phyloP scores from a whole-genome alignment of 2,329 filamentous ascomycete genomes.

The Cryphonectria nitschkei region DNA sequence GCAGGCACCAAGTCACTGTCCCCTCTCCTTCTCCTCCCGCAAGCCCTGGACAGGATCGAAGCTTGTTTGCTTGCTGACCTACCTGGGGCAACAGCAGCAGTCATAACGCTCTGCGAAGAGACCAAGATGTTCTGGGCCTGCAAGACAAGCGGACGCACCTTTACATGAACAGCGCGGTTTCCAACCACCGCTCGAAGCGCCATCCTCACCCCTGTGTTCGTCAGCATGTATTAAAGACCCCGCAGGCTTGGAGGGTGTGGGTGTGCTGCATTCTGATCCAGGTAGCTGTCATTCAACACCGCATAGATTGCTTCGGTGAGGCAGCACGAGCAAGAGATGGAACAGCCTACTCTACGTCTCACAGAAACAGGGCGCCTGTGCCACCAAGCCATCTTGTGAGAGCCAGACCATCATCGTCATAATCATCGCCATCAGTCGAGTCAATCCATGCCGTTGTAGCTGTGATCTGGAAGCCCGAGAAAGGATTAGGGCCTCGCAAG shows the following conservation, averaged over 20 bases:
- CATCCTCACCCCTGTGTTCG: constrained; percentile 14
- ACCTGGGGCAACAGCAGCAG: not conserved
- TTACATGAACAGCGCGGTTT: constrained; percentile 4
- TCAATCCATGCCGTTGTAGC: not conserved
- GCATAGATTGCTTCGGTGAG: constrained; percentile 19
- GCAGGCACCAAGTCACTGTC: not conserved
- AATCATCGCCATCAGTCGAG: not conserved
- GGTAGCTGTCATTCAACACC: constrained; percentile 18
- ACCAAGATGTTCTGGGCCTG: constrained; percentile 9
- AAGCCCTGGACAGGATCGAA: not conserved
- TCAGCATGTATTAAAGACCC: constrained; percentile 24
- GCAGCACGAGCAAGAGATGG: constrained; percentile 20
- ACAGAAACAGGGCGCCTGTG: constrained; percentile 17
- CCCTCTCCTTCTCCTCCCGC: not conserved
- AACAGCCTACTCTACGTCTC: constrained; percentile 20
- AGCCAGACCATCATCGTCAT: not conserved
- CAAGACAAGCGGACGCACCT: not conserved
- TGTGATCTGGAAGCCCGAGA: constrained; percentile 11
- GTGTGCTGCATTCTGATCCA: constrained; percentile 21
- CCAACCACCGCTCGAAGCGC: constrained; percentile 7
- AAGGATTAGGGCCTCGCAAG: not conserved
- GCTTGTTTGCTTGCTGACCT: constrained; percentile 7
- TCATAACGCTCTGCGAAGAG: constrained; percentile 20
- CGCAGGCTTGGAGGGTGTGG: constrained; percentile 22
- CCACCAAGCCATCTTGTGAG: not conserved